Conservation (phyloP, 2,329 filamentous ascomycete genomes). For the Cladosporium sp. region DNA sequence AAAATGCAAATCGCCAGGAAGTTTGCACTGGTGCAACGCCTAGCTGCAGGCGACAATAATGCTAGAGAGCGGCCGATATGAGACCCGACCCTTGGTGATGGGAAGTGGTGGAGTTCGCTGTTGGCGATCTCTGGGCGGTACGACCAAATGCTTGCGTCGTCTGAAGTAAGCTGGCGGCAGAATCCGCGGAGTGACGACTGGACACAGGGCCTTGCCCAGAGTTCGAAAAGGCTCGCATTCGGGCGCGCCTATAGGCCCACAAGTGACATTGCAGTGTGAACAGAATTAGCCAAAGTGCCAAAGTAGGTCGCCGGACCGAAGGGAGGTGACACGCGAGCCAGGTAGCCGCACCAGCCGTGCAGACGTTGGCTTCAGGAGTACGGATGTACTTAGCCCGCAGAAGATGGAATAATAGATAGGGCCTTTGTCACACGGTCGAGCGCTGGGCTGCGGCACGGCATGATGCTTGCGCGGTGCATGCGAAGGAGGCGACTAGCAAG, state of each 20-base stretch:
- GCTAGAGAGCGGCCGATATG: background rate
- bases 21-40: background rate
- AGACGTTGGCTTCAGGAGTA: conserved; percentile 11
- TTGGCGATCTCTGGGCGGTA: conserved; percentile 8
- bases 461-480: conserved; percentile 13
- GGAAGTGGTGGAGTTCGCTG: conserved; percentile 1
- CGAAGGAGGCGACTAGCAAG: conserved; percentile 6
- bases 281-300: background rate
- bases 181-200: conserved; percentile 7
- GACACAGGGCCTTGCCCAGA: background rate
- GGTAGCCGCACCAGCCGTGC: conserved; percentile 9
- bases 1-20: background rate
- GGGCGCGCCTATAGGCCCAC: conserved; percentile 2
- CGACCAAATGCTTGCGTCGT: conserved; percentile 1
- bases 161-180: conserved; percentile 7
- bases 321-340: conserved; percentile 11
- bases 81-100: conserved; percentile 10
- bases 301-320: conserved; percentile 9
- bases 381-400: conserved; percentile 8
- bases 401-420: background rate
- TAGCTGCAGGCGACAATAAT: conserved; percentile 6
- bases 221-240: conserved; percentile 1
- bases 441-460: conserved; percentile 9
- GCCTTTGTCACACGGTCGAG: conserved; percentile 4
- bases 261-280: conserved; percentile 1